Evolutionary conservation across 2,329 filamentous ascomycete genomes (phyloP).

Genomic region (Hypoxylon sp.): DNA sequence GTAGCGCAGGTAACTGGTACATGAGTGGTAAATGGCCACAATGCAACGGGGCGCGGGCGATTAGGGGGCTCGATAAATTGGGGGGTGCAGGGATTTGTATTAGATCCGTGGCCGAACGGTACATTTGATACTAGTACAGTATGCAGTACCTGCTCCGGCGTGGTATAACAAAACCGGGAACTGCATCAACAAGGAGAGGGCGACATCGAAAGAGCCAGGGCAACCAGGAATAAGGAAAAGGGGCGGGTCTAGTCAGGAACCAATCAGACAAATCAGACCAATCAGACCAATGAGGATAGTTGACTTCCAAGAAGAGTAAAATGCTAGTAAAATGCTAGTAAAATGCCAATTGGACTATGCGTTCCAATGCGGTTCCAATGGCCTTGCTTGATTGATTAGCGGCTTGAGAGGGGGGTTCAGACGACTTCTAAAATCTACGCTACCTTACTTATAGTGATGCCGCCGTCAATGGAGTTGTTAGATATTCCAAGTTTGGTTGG

Average conservation of each 20-base stretch:
- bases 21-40: constrained; percentile 40
- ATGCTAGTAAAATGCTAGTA: constrained; percentile 31
- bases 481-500: constrained; percentile 36
- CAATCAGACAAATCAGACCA: constrained; percentile 36
- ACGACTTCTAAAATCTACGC: background rate
- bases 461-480: constrained; percentile 20
- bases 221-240: constrained; percentile 31
- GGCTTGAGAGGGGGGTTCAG: constrained; percentile 21
- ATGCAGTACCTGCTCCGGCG: constrained; percentile 23
- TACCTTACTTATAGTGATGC: constrained; percentile 2
- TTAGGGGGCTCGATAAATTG: constrained; percentile 45
- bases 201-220: constrained; percentile 14
- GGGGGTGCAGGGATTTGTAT: constrained; percentile 39
- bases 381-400: constrained; percentile 26
- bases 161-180: constrained; percentile 37
- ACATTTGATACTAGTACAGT: constrained; percentile 29
- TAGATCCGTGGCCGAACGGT: constrained; percentile 43
- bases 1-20: constrained; percentile 34
- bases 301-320: constrained; percentile 32
- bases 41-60: constrained; percentile 36
- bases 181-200: constrained; percentile 28
- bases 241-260: constrained; percentile 22
- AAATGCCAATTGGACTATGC: constrained; percentile 32
- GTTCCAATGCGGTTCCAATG: constrained; percentile 36
- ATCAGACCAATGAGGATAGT: constrained; percentile 17